Conservation (phyloP, 208 protist species). For the Trypanosoma brucei region DNA sequence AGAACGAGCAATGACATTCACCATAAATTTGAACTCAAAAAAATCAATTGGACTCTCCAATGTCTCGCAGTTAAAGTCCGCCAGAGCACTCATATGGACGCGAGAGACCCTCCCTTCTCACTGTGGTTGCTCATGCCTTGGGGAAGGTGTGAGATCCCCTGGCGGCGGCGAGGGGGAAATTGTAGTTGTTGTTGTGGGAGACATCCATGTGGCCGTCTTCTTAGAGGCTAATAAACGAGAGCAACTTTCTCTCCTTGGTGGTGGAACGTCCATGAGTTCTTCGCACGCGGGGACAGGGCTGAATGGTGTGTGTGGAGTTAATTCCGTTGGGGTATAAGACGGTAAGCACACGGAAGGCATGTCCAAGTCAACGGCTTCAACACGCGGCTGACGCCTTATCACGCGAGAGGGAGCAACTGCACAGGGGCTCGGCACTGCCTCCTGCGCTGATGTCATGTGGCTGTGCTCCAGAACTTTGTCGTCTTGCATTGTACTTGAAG, state of each 20-base stretch:
- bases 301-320: conserved; percentile 18
- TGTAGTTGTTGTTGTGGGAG: too few relatives aligned
- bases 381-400: conserved; percentile 7
- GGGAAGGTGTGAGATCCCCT: too few relatives aligned
- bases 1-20: too few relatives aligned
- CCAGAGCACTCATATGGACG: too few relatives aligned
- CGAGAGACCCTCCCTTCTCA: too few relatives aligned
- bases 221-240: conserved; percentile 27
- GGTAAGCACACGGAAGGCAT: conserved; percentile 2
- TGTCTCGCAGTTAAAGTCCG: too few relatives aligned
- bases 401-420: conserved; percentile 1
- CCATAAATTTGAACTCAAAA: too few relatives aligned
- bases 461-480: neutral
- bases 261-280: conserved; percentile 11
- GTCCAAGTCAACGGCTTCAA: conserved; percentile 13
- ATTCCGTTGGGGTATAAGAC: conserved; percentile 1
- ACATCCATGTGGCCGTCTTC: conserved; percentile 41
- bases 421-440: neutral
- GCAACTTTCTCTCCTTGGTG: neutral
- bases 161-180: too few relatives aligned
- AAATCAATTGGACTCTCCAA: too few relatives aligned
- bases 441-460: too few relatives aligned
- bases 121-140: too few relatives aligned
- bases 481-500: neutral
- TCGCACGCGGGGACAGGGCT: conserved; percentile 15